phyloP scores from a whole-genome alignment of 2,329 filamentous ascomycete species.

The Grosmannia huntii region DNA sequence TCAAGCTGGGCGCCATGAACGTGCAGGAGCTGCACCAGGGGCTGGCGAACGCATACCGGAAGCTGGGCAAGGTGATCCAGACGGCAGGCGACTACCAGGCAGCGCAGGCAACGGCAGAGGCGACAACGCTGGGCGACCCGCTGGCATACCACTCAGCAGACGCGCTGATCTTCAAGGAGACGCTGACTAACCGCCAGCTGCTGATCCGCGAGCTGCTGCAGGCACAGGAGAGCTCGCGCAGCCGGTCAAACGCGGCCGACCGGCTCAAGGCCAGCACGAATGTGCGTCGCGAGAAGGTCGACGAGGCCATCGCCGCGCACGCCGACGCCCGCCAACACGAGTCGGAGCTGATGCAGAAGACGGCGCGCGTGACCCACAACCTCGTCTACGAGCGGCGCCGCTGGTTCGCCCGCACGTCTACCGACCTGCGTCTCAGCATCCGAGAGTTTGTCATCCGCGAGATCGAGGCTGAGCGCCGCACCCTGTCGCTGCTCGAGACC shows the following conservation, averaged over 20 bases:
- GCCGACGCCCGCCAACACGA: conserved; percentile 81
- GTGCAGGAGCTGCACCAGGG: conserved; percentile 85
- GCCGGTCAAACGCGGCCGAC: conserved; percentile 75
- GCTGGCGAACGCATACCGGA: conserved; percentile 80
- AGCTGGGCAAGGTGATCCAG: conserved; percentile 87
- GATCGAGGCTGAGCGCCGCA: conserved; percentile 89
- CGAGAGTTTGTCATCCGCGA: conserved; percentile 88
- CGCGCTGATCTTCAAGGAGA: conserved; percentile 96
- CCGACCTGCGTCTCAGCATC: conserved; percentile 72
- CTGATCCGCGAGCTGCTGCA: conserved; percentile 85
- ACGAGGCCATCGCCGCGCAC: conserved; percentile 85
- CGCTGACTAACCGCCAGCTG: conserved; percentile 93
- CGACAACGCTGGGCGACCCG: conserved; percentile 85
- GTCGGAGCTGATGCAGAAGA: conserved; percentile 70
- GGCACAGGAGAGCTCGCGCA: conserved; percentile 73
- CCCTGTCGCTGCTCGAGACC: conserved; percentile 82
- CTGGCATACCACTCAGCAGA: conserved; percentile 92
- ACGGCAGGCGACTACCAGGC: conserved; percentile 91
- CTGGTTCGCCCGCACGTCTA: conserved; percentile 79
- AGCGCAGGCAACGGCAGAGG: conserved; percentile 91
- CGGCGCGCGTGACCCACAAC: conserved; percentile 77
- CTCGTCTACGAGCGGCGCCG: conserved; percentile 76
- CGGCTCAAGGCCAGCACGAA: conserved; percentile 76
- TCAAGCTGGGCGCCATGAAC: conserved; percentile 76
- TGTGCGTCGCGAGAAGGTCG: conserved; percentile 88